Percentiles rank a stretch among this genome's conserved stretches.
These are phyloP conservation scores for Rubia tinctorum DNA, from an alignment of 305 asterid genomes.

Conservation along the genomic window DNA sequence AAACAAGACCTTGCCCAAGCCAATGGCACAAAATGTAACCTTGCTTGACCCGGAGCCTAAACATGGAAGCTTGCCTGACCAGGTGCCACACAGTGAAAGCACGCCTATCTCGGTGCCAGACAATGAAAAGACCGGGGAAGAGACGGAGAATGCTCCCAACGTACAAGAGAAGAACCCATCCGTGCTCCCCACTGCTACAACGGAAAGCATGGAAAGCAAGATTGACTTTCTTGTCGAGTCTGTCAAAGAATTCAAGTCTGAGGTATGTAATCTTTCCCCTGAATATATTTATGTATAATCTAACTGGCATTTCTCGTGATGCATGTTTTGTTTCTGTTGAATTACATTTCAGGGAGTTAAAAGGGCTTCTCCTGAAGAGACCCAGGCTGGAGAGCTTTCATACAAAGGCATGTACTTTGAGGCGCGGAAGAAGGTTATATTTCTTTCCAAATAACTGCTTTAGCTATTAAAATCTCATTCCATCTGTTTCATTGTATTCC, in stretches of 20 bases:
- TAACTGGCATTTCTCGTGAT: neutral
- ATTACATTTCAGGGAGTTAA: slow-evolving; percentile 23
- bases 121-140: slow-evolving; percentile 1
- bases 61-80: neutral
- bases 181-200: neutral
- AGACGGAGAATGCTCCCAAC: slow-evolving; percentile 16
- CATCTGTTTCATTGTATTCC: neutral
- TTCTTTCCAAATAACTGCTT: neutral
- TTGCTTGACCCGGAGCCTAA: neutral
- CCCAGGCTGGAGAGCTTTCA: slow-evolving; percentile 13
- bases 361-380: slow-evolving; percentile 12
- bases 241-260: slow-evolving; percentile 23
- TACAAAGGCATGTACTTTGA: slow-evolving; percentile 41
- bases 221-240: slow-evolving; percentile 29
- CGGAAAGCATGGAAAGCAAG: slow-evolving; percentile 25
- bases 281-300: neutral
- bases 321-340: neutral
- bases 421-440: slow-evolving; percentile 44
- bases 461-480: neutral
- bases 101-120: neutral
- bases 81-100: neutral
- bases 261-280: slow-evolving; percentile 23
- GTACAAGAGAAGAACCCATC: slow-evolving; percentile 24
- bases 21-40: neutral
- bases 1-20: neutral